phyloP scores from a whole-genome alignment of 116 monocot genomes.

The Dioscorea cayenensis region DNA sequence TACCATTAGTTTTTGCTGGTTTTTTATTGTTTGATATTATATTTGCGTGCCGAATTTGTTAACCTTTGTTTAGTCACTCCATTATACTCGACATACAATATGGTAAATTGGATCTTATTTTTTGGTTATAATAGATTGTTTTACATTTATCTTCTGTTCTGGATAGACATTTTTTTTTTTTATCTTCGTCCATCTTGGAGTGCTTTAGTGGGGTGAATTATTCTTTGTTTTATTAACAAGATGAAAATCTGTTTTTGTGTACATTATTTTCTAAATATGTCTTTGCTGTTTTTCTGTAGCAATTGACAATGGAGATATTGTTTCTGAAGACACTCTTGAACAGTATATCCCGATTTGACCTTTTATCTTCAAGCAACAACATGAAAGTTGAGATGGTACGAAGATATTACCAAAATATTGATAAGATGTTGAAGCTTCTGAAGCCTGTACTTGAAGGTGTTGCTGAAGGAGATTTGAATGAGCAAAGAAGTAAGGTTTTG shows the following conservation, averaged over 20 bases:
- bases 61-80: no score
- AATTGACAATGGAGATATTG: constrained; percentile 51
- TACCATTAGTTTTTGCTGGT: no score
- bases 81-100: no score
- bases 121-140: no score
- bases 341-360: constrained; percentile 37
- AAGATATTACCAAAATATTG: constrained; percentile 56
- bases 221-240: no score
- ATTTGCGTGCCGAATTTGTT: no score
- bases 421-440: constrained; percentile 50
- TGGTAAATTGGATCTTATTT: no score
- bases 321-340: constrained; percentile 35
- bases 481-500: constrained; percentile 31
- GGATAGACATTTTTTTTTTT: no score
- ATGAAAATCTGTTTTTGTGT: not conserved
- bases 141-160: no score
- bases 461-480: constrained; percentile 35
- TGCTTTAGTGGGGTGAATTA: no score
- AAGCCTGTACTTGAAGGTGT: constrained; percentile 44
- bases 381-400: constrained; percentile 35
- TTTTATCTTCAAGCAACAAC: constrained; percentile 38
- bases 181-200: no score
- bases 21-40: no score
- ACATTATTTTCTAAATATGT: not conserved
- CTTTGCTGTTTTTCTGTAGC: constrained; percentile 9